Percentiles rank a stretch among this genome's conserved stretches.
phyloP scores from a whole-genome alignment of 2,329 filamentous ascomycete species.

The Sordariomycetes sp. region DNA sequence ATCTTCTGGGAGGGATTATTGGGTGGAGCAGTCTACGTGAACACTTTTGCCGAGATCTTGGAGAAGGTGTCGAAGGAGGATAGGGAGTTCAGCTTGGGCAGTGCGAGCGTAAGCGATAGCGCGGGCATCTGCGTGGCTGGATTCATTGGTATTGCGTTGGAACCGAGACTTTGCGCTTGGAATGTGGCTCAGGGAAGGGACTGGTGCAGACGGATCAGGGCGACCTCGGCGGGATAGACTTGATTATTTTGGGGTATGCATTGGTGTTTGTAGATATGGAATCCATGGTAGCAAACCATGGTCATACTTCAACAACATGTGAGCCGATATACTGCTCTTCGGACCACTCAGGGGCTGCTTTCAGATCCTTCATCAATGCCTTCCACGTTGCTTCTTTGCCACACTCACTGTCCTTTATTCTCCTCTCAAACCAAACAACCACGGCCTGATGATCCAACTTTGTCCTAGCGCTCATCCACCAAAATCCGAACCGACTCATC shows the following conservation, averaged over 20 bases:
- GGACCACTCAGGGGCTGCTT: slow-evolving; percentile 5
- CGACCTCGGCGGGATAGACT: slow-evolving; percentile 19
- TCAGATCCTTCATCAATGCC: slow-evolving; percentile 11
- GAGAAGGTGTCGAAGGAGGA: slow-evolving; percentile 70
- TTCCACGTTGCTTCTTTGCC: slow-evolving; percentile 11
- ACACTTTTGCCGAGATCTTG: slow-evolving; percentile 90
- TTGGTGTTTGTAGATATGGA: too few species aligned
- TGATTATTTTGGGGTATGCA: too few species aligned
- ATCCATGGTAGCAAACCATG: too few species aligned
- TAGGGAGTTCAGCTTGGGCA: slow-evolving; percentile 83
- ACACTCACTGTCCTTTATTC: slow-evolving; percentile 4
- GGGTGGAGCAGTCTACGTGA: slow-evolving; percentile 88
- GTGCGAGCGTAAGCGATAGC: slow-evolving; percentile 86
- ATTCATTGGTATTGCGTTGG: slow-evolving; percentile 72
- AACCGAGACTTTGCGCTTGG: slow-evolving; percentile 73
- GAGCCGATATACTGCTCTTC: background rate
- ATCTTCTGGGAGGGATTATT: slow-evolving; percentile 93
- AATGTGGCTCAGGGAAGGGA: slow-evolving; percentile 74
- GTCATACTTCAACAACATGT: background rate
- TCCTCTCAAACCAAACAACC: slow-evolving; percentile 8
- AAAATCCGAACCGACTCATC: slow-evolving; percentile 11
- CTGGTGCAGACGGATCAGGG: slow-evolving; percentile 52
- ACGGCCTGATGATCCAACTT: slow-evolving; percentile 10
- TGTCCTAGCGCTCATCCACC: slow-evolving; percentile 12
- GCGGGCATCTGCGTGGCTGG: slow-evolving; percentile 84